These are phyloP conservation scores for Skeletonema costatum DNA, from an alignment of 108 stramenopile species.

Conservation along the genomic window DNA sequence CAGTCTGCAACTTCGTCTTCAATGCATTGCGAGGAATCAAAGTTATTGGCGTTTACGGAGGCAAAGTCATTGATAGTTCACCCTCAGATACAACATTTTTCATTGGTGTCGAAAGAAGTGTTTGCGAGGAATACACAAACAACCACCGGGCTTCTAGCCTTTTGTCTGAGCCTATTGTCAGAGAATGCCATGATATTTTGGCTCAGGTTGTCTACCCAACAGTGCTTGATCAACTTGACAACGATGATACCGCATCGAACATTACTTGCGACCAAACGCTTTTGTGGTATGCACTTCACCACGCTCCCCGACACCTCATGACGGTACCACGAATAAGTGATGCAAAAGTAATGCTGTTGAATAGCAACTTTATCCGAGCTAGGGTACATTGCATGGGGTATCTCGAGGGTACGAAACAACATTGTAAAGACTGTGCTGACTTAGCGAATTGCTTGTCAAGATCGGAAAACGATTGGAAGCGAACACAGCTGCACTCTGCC, in stretches of 20 bases:
- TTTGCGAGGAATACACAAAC: constrained; percentile 6
- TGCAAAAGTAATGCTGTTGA: constrained; percentile 11
- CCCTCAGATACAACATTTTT: constrained; percentile 21
- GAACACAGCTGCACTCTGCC: constrained; percentile 10
- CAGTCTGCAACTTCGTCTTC: constrained; percentile 38
- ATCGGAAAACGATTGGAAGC: constrained; percentile 7
- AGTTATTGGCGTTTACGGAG: constrained; percentile 25
- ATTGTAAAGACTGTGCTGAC: constrained; percentile 30
- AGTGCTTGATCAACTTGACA: constrained; percentile 15
- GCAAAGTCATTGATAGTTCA: constrained; percentile 10
- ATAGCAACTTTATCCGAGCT: constrained; percentile 16
- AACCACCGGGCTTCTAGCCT: background rate
- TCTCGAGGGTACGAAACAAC: constrained; percentile 5
- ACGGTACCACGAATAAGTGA: constrained; percentile 9
- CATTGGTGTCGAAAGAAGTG: constrained; percentile 19
- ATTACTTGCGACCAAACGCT: background rate
- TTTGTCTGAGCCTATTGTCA: constrained; percentile 9
- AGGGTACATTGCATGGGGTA: constrained; percentile 31
- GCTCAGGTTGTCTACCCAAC: constrained; percentile 6
- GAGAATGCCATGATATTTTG: constrained; percentile 34
- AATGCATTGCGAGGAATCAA: constrained; percentile 12
- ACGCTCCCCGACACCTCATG: constrained; percentile 30
- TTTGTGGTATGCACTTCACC: constrained; percentile 30
- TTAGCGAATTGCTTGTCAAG: constrained; percentile 4
- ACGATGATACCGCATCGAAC: background rate